Conservation (phyloP, 306 rosid species). For the Acacia melanoxylon region DNA sequence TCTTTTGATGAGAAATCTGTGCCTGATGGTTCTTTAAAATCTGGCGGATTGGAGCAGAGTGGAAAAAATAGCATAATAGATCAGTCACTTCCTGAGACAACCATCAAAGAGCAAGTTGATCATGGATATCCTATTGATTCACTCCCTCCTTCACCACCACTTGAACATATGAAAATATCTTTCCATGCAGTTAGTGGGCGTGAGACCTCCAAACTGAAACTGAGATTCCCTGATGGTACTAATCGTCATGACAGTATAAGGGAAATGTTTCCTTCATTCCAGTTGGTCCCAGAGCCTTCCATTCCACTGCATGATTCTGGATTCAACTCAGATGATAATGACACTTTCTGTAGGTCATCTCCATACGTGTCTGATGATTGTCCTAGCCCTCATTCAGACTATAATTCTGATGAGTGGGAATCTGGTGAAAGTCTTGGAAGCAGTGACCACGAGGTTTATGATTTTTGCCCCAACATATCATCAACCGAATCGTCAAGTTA, state of each 20-base stretch:
- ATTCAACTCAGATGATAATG: constrained; percentile 75
- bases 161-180: constrained; percentile 92
- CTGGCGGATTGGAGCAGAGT: constrained; percentile 51
- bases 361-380: constrained; percentile 72
- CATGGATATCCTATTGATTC: constrained; percentile 48
- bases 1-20: constrained; percentile 53
- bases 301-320: constrained; percentile 58
- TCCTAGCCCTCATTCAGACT: constrained; percentile 64
- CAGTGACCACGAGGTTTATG: constrained; percentile 48
- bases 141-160: constrained; percentile 90
- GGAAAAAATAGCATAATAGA: constrained; percentile 33
- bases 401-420: constrained; percentile 88
- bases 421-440: constrained; percentile 62
- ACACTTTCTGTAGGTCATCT: constrained; percentile 95
- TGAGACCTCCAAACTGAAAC: constrained; percentile 71
- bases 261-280: constrained; percentile 82
- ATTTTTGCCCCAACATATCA: constrained; percentile 52
- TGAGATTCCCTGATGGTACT: constrained; percentile 79
- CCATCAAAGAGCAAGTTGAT: constrained; percentile 48
- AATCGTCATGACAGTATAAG: constrained; percentile 56
- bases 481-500: constrained; percentile 51
- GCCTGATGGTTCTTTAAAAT: constrained; percentile 43
- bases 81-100: constrained; percentile 37
- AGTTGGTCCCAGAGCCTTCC: constrained; percentile 77
- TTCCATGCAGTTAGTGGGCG: constrained; percentile 68